Percentiles rank a stretch among this genome's conserved stretches.
Conservation (phyloP, 176 grass and related monocot genomes). For the Zea luxurians region DNA sequence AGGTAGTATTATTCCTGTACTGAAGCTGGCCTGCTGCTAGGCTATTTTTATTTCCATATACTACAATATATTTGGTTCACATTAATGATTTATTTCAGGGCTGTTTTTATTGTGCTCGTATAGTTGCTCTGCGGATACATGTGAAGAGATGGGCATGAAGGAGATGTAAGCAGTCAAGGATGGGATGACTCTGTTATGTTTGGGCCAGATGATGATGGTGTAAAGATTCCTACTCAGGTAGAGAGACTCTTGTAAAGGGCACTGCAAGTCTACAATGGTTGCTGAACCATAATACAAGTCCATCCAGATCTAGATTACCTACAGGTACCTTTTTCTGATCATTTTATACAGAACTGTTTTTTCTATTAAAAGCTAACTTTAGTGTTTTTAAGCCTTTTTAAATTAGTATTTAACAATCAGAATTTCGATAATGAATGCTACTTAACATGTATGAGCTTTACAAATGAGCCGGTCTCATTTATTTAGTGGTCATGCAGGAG, state of each 20-base stretch:
- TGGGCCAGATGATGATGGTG: constrained; percentile 53
- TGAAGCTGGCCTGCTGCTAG: too few species aligned
- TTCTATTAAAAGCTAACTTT: background rate
- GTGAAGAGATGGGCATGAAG: constrained; percentile 45
- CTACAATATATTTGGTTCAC: constrained; percentile 75
- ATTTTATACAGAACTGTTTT: background rate
- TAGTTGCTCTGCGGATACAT: constrained; percentile 70
- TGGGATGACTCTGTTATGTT: constrained; percentile 43
- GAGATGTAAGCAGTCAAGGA: constrained; percentile 41
- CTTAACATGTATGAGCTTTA: background rate
- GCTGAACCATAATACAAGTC: constrained; percentile 72
- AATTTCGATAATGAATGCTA: constrained; percentile 14
- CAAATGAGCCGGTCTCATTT: constrained; percentile 7
- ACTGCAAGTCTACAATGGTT: constrained; percentile 49
- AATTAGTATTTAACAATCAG: background rate
- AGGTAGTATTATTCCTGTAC: too few species aligned
- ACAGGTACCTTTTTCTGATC: constrained; percentile 51
- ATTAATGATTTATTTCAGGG: constrained; percentile 94
- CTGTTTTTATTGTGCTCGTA: constrained; percentile 84
- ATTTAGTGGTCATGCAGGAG: constrained; percentile 55
- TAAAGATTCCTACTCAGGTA: constrained; percentile 62
- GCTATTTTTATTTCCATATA: constrained; percentile 17
- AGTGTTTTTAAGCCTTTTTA: constrained; percentile 13
- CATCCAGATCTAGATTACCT: constrained; percentile 91
- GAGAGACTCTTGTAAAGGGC: too few species aligned